These are phyloP conservation scores for Rhodofomes roseus DNA, from an alignment of 1,284 basidiomycete genomes.

Conservation along the genomic window DNA sequence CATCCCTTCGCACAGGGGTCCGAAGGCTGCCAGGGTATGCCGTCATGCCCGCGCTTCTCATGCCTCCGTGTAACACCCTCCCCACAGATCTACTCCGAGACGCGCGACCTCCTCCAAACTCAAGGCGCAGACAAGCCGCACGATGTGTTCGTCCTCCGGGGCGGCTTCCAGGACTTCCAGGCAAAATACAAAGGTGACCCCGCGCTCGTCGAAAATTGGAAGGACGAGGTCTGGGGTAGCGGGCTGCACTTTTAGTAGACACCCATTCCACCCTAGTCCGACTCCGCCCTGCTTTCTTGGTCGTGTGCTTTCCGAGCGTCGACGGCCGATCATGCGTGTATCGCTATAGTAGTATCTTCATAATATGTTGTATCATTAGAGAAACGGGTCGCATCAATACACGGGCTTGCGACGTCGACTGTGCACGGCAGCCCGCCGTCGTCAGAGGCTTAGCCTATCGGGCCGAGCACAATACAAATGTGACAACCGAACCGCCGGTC, in stretches of 20 bases:
- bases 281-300: too few species aligned
- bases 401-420: not conserved
- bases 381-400: not conserved
- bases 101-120: slow-evolving; percentile 36
- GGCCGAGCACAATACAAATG: not conserved
- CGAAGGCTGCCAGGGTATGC: slow-evolving; percentile 67
- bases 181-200: slow-evolving; percentile 67
- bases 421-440: too few species aligned
- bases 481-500: not conserved
- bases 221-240: slow-evolving; percentile 51
- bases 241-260: slow-evolving; percentile 11
- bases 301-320: too few species aligned
- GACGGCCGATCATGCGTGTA: not conserved
- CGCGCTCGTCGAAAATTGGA: slow-evolving; percentile 71
- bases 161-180: slow-evolving; percentile 72
- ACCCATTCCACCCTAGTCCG: not conserved
- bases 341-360: not conserved
- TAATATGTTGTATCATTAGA: slow-evolving; percentile 5
- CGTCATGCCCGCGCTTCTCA: not conserved
- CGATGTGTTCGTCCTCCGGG: slow-evolving; percentile 60
- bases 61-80: not conserved
- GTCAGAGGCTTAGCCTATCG: not conserved
- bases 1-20: slow-evolving; percentile 45
- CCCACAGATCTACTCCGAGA: slow-evolving; percentile 63
- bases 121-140: slow-evolving; percentile 40